Evolutionary conservation across 2,329 filamentous ascomycete species (phyloP).

Genomic region (Botrytis aclada): DNA sequence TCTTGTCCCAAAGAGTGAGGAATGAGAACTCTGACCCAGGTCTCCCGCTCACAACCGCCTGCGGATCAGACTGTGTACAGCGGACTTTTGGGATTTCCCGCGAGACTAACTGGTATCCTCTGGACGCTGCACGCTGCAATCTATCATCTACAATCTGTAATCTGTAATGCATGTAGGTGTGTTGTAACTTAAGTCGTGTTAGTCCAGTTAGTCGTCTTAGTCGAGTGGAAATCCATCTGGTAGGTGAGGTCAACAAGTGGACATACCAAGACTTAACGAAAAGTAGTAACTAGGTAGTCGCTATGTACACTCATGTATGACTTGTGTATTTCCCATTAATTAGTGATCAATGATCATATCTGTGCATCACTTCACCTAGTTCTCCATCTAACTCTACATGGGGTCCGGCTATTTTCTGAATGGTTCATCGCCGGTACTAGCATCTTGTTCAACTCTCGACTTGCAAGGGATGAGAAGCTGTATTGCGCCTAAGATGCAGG

Average conservation of each 20-base stretch:
- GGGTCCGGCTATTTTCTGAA: background rate
- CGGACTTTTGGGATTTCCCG: background rate
- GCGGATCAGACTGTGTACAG: background rate
- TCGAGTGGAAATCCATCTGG: background rate
- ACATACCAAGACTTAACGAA: conserved; percentile 3
- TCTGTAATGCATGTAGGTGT: conserved; percentile 12
- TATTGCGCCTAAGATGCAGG: conserved; percentile 13
- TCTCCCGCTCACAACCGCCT: background rate
- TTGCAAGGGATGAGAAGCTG: background rate
- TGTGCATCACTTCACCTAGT: background rate
- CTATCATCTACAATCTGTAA: conserved; percentile 1
- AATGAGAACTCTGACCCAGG: background rate
- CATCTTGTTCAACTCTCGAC: background rate
- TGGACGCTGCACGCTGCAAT: background rate
- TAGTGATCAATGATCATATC: conserved; percentile 3
- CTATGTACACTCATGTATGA: background rate
- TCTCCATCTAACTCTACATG: background rate
- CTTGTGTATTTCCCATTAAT: background rate
- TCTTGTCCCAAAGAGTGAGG: background rate
- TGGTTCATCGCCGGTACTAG: conserved; percentile 15
- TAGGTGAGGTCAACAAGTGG: background rate
- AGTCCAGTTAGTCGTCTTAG: background rate
- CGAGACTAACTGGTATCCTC: background rate
- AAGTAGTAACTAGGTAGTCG: background rate
- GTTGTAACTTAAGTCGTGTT: background rate